phyloP scores from a whole-genome alignment of 1,139 yeast genomes.

The Suhomyces bolitotheri region DNA sequence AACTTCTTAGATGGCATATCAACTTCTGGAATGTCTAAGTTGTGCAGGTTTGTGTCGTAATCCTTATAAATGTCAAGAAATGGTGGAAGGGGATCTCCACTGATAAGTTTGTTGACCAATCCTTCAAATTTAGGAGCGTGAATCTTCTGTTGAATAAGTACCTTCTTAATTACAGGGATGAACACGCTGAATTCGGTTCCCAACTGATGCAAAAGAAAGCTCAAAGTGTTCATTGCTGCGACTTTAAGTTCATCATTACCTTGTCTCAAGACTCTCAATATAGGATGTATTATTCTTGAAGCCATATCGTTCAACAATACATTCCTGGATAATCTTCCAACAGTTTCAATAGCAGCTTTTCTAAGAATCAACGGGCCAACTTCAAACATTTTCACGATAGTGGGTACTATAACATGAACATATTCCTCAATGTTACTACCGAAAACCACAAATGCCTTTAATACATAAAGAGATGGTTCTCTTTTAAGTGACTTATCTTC shows the following conservation, averaged over 20 bases:
- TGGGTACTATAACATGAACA: conserved; percentile 81
- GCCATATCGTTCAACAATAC: conserved; percentile 86
- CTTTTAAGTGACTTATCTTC: conserved; percentile 68
- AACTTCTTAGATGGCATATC: conserved; percentile 73
- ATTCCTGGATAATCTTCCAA: conserved; percentile 76
- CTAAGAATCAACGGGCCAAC: conserved; percentile 60
- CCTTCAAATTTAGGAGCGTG: conserved; percentile 80
- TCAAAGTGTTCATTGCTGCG: conserved; percentile 75
- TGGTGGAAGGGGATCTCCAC: conserved; percentile 89
- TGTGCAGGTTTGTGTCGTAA: conserved; percentile 49
- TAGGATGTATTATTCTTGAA: conserved; percentile 84
- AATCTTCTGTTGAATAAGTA: conserved; percentile 61
- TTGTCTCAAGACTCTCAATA: conserved; percentile 66
- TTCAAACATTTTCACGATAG: conserved; percentile 79
- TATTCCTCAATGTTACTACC: conserved; percentile 89
- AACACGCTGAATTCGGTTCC: conserved; percentile 85
- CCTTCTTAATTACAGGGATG: conserved; percentile 80
- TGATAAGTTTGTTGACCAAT: conserved; percentile 70
- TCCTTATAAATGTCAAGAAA: conserved; percentile 71
- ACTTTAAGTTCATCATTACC: conserved; percentile 62
- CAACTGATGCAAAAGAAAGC: conserved; percentile 75
- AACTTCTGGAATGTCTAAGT: conserved; percentile 61
- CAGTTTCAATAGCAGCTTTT: conserved; percentile 76
- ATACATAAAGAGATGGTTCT: conserved; percentile 70
- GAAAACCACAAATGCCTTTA: conserved; percentile 85